phyloP scores from a whole-genome alignment of 2,329 filamentous ascomycete species.

The Pestalotiopsis sp. region DNA sequence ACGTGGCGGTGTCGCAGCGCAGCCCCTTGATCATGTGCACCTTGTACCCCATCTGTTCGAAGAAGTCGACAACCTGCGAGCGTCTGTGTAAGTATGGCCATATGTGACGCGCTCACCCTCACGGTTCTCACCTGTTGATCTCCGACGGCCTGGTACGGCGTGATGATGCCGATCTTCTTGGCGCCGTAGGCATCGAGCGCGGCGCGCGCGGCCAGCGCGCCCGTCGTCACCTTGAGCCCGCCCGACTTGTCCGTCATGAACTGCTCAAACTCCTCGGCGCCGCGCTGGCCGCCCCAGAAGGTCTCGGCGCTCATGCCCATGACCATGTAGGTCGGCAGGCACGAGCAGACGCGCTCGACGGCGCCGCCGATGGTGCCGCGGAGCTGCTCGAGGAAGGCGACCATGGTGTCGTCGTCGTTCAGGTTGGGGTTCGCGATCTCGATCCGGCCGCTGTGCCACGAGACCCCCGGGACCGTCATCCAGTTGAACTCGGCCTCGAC shows the following conservation, averaged over 20 bases:
- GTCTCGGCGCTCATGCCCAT: constrained; percentile 36
- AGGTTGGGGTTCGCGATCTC: constrained; percentile 31
- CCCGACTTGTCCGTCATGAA: constrained; percentile 31
- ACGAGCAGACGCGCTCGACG: constrained; percentile 28
- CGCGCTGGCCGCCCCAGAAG: constrained; percentile 34
- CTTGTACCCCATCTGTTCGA: constrained; percentile 31
- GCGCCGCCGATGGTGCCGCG: constrained; percentile 30
- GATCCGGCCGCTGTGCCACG: constrained; percentile 34
- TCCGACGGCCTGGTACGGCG: constrained; percentile 32
- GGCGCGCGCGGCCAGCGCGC: constrained; percentile 31
- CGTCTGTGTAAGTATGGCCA: background rate
- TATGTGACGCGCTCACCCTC: background rate
- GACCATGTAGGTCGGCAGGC: constrained; percentile 31
- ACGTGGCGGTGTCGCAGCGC: constrained; percentile 28
- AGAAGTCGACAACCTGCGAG: constrained; percentile 29
- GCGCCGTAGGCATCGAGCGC: constrained; percentile 29
- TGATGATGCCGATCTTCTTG: constrained; percentile 33
- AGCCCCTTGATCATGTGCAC: constrained; percentile 30
- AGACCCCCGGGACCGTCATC: constrained; percentile 33
- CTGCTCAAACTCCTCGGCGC: constrained; percentile 30
- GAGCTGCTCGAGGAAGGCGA: constrained; percentile 31
- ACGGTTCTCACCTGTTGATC: constrained; percentile 26
- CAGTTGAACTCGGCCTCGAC: constrained; percentile 36
- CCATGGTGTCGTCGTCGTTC: constrained; percentile 29
- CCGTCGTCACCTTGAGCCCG: constrained; percentile 31